Evolutionary conservation across 1,139 yeast species (phyloP).

Genomic region (Debaryomyces subglobosus): DNA sequence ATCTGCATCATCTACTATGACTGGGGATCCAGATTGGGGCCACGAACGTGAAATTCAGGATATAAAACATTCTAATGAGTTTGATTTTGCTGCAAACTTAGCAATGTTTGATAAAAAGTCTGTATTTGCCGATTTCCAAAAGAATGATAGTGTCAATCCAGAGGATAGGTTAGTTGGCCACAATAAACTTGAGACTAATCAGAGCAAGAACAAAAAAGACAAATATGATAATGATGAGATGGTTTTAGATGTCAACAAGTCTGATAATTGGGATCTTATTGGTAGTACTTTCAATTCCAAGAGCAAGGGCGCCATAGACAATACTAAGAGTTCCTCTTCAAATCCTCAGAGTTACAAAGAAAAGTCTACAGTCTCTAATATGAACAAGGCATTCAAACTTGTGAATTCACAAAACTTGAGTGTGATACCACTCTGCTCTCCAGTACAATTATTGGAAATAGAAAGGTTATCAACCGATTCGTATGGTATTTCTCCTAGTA

Average conservation of each 20-base stretch:
- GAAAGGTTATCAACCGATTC: conserved; percentile 61
- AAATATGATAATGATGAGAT: conserved; percentile 74
- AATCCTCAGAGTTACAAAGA: background rate
- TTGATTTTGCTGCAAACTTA: conserved; percentile 84
- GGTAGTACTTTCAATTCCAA: conserved; percentile 22
- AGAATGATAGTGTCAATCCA: conserved; percentile 62
- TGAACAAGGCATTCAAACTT: conserved; percentile 21
- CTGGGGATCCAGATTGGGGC: conserved; percentile 50
- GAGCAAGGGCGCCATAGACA: background rate
- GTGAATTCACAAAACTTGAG: conserved; percentile 25
- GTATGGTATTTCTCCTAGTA: conserved; percentile 51
- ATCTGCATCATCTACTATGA: conserved; percentile 13
- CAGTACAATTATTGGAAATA: conserved; percentile 80
- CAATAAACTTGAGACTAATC: conserved; percentile 50
- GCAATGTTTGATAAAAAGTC: conserved; percentile 81
- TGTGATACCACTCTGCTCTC: conserved; percentile 66
- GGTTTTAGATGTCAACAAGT: conserved; percentile 56
- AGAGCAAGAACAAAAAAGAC: conserved; percentile 39
- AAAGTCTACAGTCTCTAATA: background rate
- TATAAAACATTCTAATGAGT: conserved; percentile 62
- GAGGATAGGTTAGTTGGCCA: conserved; percentile 73
- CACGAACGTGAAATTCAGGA: conserved; percentile 45
- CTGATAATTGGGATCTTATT: conserved; percentile 60
- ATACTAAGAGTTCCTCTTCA: background rate
- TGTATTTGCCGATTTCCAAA: conserved; percentile 77